Base-by-base conservation (phyloP, 768 basidiomycete species). In the Leccinellum rugosiceps region DNA sequence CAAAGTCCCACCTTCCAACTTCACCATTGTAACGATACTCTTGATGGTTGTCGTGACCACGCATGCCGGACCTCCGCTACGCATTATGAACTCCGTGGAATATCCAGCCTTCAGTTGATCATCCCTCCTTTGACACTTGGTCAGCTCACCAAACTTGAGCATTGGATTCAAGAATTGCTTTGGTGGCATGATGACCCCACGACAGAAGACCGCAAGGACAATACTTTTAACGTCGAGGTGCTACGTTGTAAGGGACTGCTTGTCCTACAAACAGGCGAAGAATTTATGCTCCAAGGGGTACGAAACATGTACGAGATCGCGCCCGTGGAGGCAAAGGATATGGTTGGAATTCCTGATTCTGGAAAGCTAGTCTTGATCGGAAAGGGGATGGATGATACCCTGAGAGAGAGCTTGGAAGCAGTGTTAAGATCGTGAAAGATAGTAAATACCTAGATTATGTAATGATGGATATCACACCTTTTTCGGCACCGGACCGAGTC, bases 361-460 rank as follows among this genome's bases (percentile, higher is more conserved):
- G 92, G 93, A 25, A 96, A 95, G 74, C 68, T 96, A 23, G 90
- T 95, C 3, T 79, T 96, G 57, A 95, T 96, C 47, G 94, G 94
- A 11, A 90, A 88, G 67, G 90, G 90, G 2, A 70, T 96, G 44
- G 77, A 81, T 57, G 79, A 81, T 58, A 63, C 56, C 13, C 83
- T 88, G 45, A 76, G 83, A 56, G 61, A 65, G 59, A 89, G 85
- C 67, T 72, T 92, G 17, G 74, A 80, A 63, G 62, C 53, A 5
- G 53, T 62, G 25, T 31, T 71, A 23, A 52, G 48, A 25, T 34
- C 4, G 3, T 63, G 28, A 63, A 50, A 10, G 35, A 10, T 14
- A 21, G 13, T 32, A 41, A 8, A n/a, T n/a, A 11, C 47, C 6
- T 48, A n/a, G n/a, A 54, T 60, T 62, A 60, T 19, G 53, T 61